A percentile compares a stretch with the other conserved stretches of the same genome.
phyloP scores from a whole-genome alignment of 108 stramenopile species.

The Thalassiosira profunda region DNA sequence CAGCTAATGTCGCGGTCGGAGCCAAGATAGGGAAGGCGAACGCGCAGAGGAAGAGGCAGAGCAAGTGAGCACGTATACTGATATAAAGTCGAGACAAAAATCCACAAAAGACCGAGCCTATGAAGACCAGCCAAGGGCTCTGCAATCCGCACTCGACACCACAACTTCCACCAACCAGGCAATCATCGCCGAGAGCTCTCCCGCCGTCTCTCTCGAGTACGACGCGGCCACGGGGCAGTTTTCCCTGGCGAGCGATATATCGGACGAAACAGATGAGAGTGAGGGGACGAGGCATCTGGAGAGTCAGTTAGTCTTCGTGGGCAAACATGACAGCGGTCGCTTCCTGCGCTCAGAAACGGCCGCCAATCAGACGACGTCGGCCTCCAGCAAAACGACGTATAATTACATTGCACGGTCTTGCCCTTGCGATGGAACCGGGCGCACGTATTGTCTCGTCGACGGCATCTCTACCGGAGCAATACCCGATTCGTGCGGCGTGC shows the following conservation, averaged over 20 bases:
- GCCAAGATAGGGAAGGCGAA: no score
- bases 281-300: background rate
- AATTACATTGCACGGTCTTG: conserved; percentile 30
- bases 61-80: no score
- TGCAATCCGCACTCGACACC: no score
- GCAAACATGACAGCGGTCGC: background rate
- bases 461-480: conserved; percentile 1
- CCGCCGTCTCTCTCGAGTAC: conserved; percentile 27
- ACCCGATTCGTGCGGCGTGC: conserved; percentile 42
- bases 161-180: no score
- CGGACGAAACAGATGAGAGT: background rate
- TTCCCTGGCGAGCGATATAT: conserved; percentile 10
- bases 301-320: conserved; percentile 3
- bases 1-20: no score
- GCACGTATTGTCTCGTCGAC: conserved; percentile 42
- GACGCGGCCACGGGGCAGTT: conserved; percentile 15
- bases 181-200: no score
- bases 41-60: no score
- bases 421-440: conserved; percentile 25
- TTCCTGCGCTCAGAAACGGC: background rate
- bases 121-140: no score
- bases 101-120: no score
- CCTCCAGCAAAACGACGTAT: background rate
- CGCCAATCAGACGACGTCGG: background rate
- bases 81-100: no score